Conservation (phyloP, 208 protist species). For the Crithidia acanthocephali region DNA sequence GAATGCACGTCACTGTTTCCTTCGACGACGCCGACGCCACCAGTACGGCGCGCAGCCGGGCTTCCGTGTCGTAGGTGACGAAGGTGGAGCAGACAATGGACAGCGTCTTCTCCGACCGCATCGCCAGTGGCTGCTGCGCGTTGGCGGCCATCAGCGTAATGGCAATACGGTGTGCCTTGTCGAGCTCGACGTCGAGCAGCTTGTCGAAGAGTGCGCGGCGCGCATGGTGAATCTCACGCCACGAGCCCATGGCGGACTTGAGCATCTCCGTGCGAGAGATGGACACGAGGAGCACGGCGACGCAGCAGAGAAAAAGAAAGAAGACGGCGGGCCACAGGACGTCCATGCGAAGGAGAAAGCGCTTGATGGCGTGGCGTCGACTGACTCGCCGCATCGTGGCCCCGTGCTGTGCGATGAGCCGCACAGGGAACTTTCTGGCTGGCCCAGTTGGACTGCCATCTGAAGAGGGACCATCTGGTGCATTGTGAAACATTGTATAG, state of each 20-base stretch:
- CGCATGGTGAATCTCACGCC: slow-evolving; percentile 1
- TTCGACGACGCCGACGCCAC: neutral
- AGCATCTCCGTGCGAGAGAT: neutral
- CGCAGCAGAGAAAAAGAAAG: slow-evolving; percentile 2
- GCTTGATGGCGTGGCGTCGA: too few species aligned
- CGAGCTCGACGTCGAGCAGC: neutral
- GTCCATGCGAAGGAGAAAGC: slow-evolving; percentile 6
- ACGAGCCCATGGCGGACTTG: neutral
- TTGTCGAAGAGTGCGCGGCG: neutral
- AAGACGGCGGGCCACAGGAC: slow-evolving; percentile 7
- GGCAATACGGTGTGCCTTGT: neutral
- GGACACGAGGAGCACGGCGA: neutral
- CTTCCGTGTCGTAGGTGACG: neutral
- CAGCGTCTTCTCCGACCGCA: slow-evolving; percentile 10
- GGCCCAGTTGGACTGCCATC: too few species aligned
- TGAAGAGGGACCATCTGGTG: too few species aligned
- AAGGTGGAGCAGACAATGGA: neutral
- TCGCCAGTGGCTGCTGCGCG: slow-evolving; percentile 4
- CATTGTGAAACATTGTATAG: too few species aligned
- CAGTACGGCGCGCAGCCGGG: neutral
- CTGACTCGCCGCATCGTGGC: too few species aligned
- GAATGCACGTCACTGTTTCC: slow-evolving; percentile 11
- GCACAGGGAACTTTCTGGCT: too few species aligned
- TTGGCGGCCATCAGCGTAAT: neutral
- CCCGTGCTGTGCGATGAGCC: too few species aligned